phyloP scores from a whole-genome alignment of 495 filamentous ascomycete genomes.

The Penicillium macrosclerotiorum region DNA sequence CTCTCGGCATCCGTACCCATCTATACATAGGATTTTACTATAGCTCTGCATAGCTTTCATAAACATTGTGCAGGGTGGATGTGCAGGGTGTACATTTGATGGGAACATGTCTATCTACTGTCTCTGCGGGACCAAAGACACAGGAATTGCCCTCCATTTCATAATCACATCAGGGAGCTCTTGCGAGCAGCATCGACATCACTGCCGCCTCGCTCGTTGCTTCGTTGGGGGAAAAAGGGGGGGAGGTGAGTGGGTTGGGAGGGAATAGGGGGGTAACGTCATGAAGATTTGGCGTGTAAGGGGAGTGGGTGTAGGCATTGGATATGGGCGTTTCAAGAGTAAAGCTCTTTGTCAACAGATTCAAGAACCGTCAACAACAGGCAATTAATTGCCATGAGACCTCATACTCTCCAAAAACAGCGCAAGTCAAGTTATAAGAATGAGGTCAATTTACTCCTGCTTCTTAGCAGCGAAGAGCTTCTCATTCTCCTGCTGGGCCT shows the following conservation, averaged over 20 bases:
- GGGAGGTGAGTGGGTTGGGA: conserved; percentile 10
- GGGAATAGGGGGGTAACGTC: conserved; percentile 11
- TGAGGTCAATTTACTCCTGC: conserved; percentile 22
- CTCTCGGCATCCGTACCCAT: too few relatives aligned
- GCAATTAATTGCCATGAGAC: conserved; percentile 9
- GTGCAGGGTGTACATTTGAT: conserved; percentile 41
- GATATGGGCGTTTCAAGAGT: conserved; percentile 19
- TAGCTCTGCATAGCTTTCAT: conserved; percentile 8
- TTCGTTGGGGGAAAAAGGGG: conserved; percentile 19
- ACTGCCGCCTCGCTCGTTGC: conserved; percentile 27
- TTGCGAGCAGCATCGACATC: conserved; percentile 32
- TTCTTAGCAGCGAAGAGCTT: conserved; percentile 60
- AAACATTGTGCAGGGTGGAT: conserved; percentile 17
- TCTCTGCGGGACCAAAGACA: conserved; percentile 26
- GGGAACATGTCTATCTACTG: conserved; percentile 43
- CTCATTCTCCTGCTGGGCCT: conserved; percentile 96
- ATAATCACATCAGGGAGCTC: conserved; percentile 27
- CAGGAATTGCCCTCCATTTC: conserved; percentile 25
- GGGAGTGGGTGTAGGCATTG: conserved; percentile 12
- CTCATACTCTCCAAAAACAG: conserved; percentile 1
- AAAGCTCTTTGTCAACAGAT: conserved; percentile 15
- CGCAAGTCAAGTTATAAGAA: not conserved
- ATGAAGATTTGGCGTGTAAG: conserved; percentile 7
- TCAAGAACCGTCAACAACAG: conserved; percentile 6
- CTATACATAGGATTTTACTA: too few relatives aligned